phyloP scores from a whole-genome alignment of 2,329 filamentous ascomycete species.

The Xylariales sp. region DNA sequence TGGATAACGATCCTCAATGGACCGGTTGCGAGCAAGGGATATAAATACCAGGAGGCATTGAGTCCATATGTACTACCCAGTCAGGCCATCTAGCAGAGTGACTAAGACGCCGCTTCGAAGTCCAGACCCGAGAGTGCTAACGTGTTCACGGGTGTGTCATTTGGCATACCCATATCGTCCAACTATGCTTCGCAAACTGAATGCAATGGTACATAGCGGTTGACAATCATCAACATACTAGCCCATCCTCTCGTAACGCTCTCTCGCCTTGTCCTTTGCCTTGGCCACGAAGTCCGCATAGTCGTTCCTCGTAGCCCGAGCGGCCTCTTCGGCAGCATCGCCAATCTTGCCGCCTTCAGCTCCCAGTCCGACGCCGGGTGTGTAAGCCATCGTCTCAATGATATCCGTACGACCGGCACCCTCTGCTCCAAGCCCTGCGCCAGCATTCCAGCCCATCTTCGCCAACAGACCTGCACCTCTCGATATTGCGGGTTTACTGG shows the following conservation, averaged over 20 bases:
- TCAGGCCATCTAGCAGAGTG: no score
- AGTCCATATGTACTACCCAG: no score
- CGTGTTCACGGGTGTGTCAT: no score
- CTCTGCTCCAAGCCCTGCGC: conserved; percentile 59
- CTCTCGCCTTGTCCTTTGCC: conserved; percentile 61
- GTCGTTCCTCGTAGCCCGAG: conserved; percentile 53
- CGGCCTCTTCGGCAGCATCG: conserved; percentile 61
- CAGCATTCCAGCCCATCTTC: conserved; percentile 69
- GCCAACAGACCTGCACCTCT: conserved; percentile 64
- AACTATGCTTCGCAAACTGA: no score
- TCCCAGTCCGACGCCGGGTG: conserved; percentile 64
- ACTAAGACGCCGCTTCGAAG: no score
- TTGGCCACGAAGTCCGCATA: conserved; percentile 60
- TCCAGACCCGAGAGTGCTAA: no score
- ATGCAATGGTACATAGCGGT: no score
- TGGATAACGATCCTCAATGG: no score
- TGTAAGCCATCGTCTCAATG: conserved; percentile 60
- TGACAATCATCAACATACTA: no score
- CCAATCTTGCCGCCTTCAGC: conserved; percentile 66
- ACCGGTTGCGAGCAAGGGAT: no score
- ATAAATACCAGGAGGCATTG: no score
- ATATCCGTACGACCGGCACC: conserved; percentile 60
- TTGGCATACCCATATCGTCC: no score
- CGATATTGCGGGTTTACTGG: conserved; percentile 38
- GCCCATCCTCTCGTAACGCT: conserved; percentile 56